A percentile compares a stretch with the other conserved stretches of the same genome.
Conservation (phyloP, 805 yeast species). For the Gaillardinia entomophila region DNA sequence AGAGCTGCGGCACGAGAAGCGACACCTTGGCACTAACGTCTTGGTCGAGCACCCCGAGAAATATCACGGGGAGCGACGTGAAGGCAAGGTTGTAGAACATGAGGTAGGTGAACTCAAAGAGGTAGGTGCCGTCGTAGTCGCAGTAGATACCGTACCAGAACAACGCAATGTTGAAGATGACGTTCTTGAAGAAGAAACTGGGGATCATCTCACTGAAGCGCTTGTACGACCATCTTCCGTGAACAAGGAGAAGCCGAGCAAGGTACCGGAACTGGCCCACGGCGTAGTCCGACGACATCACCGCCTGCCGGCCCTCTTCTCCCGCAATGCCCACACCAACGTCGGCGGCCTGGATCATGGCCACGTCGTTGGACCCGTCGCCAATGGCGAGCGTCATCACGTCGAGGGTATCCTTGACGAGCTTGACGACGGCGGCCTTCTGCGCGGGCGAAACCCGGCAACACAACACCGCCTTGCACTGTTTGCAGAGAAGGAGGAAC, state of each 20-base stretch:
- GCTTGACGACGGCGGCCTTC: conserved; percentile 74
- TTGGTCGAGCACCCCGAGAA: conserved; percentile 75
- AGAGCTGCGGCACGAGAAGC: conserved; percentile 67
- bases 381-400: conserved; percentile 88
- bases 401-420: conserved; percentile 67
- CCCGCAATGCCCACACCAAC: conserved; percentile 90
- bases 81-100: conserved; percentile 81
- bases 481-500: conserved; percentile 68
- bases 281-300: conserved; percentile 83
- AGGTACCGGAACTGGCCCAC: conserved; percentile 76
- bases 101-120: conserved; percentile 72
- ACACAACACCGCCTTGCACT: conserved; percentile 76
- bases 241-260: conserved; percentile 61
- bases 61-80: conserved; percentile 75
- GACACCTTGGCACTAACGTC: conserved; percentile 70
- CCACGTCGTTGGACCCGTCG: conserved; percentile 86
- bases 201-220: conserved; percentile 82
- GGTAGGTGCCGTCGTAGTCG: conserved; percentile 74
- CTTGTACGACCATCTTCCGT: conserved; percentile 85
- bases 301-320: conserved; percentile 88
- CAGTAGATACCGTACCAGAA: conserved; percentile 77
- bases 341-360: conserved; percentile 86
- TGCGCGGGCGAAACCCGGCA: conserved; percentile 88
- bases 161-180: conserved; percentile 64
- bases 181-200: conserved; percentile 73